Conservation (phyloP, 257 asterid species). For the Petunia axillaris region DNA sequence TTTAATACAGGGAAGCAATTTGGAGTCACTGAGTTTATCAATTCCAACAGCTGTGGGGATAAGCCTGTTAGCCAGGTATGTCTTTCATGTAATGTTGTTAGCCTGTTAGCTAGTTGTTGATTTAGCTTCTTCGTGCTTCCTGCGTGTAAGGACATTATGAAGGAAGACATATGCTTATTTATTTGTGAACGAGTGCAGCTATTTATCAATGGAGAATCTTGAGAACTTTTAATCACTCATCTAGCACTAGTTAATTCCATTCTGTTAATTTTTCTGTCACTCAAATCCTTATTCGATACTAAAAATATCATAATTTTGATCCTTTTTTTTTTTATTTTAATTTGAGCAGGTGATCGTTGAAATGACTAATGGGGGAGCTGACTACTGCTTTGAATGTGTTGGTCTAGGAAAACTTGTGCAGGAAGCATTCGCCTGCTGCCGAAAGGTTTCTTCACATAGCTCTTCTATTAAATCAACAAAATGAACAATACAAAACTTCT, state of each 20-base stretch:
- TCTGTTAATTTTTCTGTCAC: background rate
- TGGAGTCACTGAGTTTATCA: slow-evolving; percentile 79
- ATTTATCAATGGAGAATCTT: no score
- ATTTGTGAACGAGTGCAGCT: no score
- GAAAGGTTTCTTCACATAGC: slow-evolving; percentile 51
- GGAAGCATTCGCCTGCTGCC: slow-evolving; percentile 74
- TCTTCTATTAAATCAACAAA: background rate
- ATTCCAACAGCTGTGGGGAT: slow-evolving; percentile 57
- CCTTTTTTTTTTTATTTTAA: no score
- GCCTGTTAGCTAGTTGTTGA: no score
- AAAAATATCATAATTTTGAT: background rate
- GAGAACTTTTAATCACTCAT: no score
- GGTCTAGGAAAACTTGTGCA: slow-evolving; percentile 66
- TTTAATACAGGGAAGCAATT: slow-evolving; percentile 60
- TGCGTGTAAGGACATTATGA: no score
- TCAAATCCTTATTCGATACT: background rate
- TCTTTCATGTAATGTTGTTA: no score
- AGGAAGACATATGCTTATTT: no score
- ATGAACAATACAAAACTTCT: no score
- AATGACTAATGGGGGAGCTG: slow-evolving; percentile 90
- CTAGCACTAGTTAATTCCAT: no score
- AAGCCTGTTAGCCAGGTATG: slow-evolving; percentile 75
- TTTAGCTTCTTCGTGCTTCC: no score
- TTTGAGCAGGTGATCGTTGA: slow-evolving; percentile 60
- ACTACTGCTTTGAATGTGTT: slow-evolving; percentile 91